Conservation (phyloP, 2,329 filamentous ascomycete genomes). For the Davidsoniella eucalypti region DNA sequence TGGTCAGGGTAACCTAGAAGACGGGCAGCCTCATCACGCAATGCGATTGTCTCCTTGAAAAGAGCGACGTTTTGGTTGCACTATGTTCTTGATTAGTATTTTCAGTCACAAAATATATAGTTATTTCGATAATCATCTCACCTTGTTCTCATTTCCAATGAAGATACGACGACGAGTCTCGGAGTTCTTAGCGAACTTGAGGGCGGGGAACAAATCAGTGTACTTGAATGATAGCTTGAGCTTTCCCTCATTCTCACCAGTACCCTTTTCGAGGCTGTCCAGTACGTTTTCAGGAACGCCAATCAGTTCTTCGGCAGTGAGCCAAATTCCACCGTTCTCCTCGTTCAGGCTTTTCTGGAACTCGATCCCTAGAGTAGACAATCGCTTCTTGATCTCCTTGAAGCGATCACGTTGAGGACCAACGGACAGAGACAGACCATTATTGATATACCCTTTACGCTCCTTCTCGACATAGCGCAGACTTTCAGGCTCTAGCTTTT, state of each 20-base stretch:
- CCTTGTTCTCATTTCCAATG: slow-evolving; percentile 66
- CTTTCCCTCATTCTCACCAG: slow-evolving; percentile 54
- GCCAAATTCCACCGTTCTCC: slow-evolving; percentile 68
- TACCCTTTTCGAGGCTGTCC: slow-evolving; percentile 52
- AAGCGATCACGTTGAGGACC: slow-evolving; percentile 60
- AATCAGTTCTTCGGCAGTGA: slow-evolving; percentile 54
- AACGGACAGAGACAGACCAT: slow-evolving; percentile 55
- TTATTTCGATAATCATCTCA: slow-evolving; percentile 16
- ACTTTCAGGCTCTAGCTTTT: slow-evolving; percentile 49
- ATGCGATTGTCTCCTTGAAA: slow-evolving; percentile 57
- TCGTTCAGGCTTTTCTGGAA: slow-evolving; percentile 73
- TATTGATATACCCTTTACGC: slow-evolving; percentile 59
- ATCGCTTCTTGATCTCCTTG: slow-evolving; percentile 71
- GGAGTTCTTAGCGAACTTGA: slow-evolving; percentile 60
- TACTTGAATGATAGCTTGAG: slow-evolving; percentile 70
- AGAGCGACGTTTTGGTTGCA: slow-evolving; percentile 55
- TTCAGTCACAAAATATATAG: neutral
- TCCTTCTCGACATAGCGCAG: slow-evolving; percentile 61
- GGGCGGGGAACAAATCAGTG: slow-evolving; percentile 59
- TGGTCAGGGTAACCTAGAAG: slow-evolving; percentile 64
- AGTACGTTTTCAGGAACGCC: slow-evolving; percentile 60
- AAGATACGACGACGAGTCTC: slow-evolving; percentile 54
- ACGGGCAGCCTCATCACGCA: slow-evolving; percentile 63
- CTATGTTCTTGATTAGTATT: slow-evolving; percentile 16
- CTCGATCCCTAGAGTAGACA: slow-evolving; percentile 56